Evolutionary conservation across 2,329 filamentous ascomycete genomes (phyloP).

Genomic region (Hymenoscyphus salicellus): DNA sequence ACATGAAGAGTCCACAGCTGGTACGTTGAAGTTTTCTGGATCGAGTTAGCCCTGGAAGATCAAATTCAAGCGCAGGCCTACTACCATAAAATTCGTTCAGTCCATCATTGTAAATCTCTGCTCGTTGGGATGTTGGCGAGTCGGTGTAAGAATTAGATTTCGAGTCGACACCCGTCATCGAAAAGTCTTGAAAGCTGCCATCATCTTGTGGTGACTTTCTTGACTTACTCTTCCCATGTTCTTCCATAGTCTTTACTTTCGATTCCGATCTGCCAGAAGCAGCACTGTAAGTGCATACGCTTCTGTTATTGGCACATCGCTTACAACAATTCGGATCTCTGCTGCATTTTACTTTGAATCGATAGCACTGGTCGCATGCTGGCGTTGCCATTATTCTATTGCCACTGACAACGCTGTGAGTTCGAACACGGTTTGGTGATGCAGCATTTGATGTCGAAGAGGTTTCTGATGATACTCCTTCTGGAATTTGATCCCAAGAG

Average conservation of each 20-base stretch:
- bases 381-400: constrained; percentile 9
- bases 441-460: constrained; percentile 8
- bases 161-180: constrained; percentile 3
- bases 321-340: constrained; percentile 12
- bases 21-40: constrained; percentile 4
- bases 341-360: constrained; percentile 14
- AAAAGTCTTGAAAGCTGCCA: not conserved
- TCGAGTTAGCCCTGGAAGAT: not conserved
- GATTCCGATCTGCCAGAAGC: constrained; percentile 2
- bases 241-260: constrained; percentile 2
- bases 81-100: constrained; percentile 9
- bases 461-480: constrained; percentile 9
- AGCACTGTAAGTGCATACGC: constrained; percentile 12
- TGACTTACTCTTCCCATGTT: constrained; percentile 1
- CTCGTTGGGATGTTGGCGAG: constrained; percentile 8
- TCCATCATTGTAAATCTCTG: constrained; percentile 1
- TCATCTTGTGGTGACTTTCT: not conserved
- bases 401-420: constrained; percentile 6
- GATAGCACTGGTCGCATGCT: constrained; percentile 14
- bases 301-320: constrained; percentile 11
- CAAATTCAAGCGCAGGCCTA: not conserved
- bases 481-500: constrained; percentile 9
- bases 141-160: constrained; percentile 6
- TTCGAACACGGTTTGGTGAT: constrained; percentile 7
- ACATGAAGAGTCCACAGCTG: constrained; percentile 1